Evolutionary conservation across 1,284 basidiomycete genomes (phyloP).

Genomic region (Agroathelia rolfsii): DNA sequence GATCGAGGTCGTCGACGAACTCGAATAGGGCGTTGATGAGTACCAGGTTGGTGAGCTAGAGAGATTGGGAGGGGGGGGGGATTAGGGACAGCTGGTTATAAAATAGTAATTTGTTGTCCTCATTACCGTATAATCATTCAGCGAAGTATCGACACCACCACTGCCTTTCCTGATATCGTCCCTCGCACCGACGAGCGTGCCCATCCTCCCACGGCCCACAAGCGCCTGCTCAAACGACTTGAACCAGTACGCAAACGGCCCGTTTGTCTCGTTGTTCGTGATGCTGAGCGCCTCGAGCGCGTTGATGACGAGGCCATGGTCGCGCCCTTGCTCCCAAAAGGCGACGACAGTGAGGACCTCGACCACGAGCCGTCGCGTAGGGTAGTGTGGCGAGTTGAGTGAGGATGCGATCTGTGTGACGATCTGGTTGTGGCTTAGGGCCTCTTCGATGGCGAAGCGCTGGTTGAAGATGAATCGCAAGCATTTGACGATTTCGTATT

Average conservation of each 20-base stretch:
- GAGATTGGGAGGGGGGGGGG: slow-evolving; percentile 12
- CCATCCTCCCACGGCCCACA: slow-evolving; percentile 87
- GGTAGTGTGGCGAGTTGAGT: slow-evolving; percentile 76
- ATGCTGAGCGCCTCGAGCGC: slow-evolving; percentile 61
- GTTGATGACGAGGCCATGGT: slow-evolving; percentile 44
- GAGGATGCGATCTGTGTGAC: slow-evolving; percentile 82
- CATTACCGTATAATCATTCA: slow-evolving; percentile 84
- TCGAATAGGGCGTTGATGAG: slow-evolving; percentile 61
- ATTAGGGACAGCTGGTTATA: slow-evolving; percentile 6
- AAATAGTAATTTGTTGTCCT: no score
- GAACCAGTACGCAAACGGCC: slow-evolving; percentile 86
- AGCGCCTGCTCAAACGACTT: slow-evolving; percentile 72
- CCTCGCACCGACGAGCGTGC: slow-evolving; percentile 88
- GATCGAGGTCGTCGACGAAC: slow-evolving; percentile 64
- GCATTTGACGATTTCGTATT: slow-evolving; percentile 88
- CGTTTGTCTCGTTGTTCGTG: slow-evolving; percentile 45
- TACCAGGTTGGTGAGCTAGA: slow-evolving; percentile 58
- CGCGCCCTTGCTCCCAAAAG: slow-evolving; percentile 48
- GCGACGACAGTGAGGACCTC: slow-evolving; percentile 67
- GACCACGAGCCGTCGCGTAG: slow-evolving; percentile 72
- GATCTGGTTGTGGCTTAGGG: slow-evolving; percentile 68
- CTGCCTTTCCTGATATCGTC: slow-evolving; percentile 73
- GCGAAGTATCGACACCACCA: slow-evolving; percentile 50
- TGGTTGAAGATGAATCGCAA: slow-evolving; percentile 79
- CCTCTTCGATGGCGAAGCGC: slow-evolving; percentile 68